phyloP scores from a whole-genome alignment of 345 rosid species.

The Syzygium oleosum region DNA sequence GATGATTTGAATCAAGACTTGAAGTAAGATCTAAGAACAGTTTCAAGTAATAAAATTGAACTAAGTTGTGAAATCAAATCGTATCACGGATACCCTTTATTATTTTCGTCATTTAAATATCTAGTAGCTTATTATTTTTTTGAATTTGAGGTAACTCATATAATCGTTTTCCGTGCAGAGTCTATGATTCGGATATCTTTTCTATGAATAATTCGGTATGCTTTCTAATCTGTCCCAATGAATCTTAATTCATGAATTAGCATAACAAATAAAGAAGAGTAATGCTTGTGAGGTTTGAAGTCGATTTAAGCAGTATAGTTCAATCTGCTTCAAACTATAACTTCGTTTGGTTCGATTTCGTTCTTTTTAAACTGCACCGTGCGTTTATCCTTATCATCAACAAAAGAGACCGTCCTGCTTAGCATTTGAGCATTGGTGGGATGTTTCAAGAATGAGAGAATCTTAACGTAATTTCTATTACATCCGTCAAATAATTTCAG shows the following conservation, averaged over 20 bases:
- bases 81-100: background rate
- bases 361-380: background rate
- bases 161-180: background rate
- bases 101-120: background rate
- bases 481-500: background rate
- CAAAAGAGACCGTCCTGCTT: background rate
- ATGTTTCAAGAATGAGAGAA: background rate
- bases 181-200: background rate
- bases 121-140: background rate
- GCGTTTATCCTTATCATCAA: background rate
- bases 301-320: background rate
- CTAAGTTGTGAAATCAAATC: background rate
- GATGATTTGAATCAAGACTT: background rate
- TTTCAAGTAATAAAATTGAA: background rate
- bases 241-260: background rate
- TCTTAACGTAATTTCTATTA: background rate
- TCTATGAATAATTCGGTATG: background rate
- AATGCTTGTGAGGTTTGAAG: background rate
- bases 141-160: accelerated
- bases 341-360: accelerated
- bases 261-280: background rate
- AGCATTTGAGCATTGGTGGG: background rate
- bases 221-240: background rate
- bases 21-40: background rate
- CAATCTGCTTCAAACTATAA: background rate